Evolutionary conservation across 1,284 basidiomycete genomes (phyloP).

Genomic region (Moniliella sp.): DNA sequence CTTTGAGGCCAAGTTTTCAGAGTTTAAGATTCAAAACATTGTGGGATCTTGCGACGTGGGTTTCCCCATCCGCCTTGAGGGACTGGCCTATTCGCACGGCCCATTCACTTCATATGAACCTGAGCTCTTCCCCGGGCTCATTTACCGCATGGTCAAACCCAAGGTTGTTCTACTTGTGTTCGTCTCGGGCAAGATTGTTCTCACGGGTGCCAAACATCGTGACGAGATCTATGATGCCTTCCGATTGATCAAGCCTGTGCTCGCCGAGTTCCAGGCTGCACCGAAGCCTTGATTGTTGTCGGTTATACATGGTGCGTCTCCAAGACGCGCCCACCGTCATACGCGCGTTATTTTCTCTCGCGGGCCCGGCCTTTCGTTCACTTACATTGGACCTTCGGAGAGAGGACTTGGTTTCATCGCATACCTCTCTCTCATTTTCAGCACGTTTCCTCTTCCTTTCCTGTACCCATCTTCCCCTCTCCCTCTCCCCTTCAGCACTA

Average conservation of each 20-base stretch:
- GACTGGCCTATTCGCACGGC: conserved; percentile 89
- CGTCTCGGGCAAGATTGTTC: conserved; percentile 74
- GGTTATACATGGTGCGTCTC: too few relatives aligned
- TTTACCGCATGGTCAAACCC: conserved; percentile 99
- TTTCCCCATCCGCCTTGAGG: conserved; percentile 94
- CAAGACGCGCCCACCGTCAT: too few relatives aligned
- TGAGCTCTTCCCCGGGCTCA: conserved; percentile 92
- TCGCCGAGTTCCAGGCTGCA: conserved; percentile 34
- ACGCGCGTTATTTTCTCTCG: too few relatives aligned
- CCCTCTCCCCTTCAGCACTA: too few relatives aligned
- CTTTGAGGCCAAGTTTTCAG: conserved; percentile 95
- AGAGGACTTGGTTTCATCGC: too few relatives aligned
- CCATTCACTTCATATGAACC: conserved; percentile 95
- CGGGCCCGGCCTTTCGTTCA: too few relatives aligned
- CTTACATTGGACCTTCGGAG: too few relatives aligned
- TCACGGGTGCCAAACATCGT: conserved; percentile 60
- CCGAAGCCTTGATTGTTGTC: too few relatives aligned
- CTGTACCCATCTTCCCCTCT: too few relatives aligned
- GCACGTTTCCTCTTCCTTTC: too few relatives aligned
- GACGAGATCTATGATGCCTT: conserved; percentile 99
- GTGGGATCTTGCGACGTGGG: conserved; percentile 90
- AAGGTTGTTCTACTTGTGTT: conserved; percentile 46
- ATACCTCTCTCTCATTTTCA: too few relatives aligned
- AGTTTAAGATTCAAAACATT: conserved; percentile 99
- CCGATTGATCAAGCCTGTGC: conserved; percentile 71